phyloP scores from a whole-genome alignment of 805 yeast species.

The Yarrowia deformans region DNA sequence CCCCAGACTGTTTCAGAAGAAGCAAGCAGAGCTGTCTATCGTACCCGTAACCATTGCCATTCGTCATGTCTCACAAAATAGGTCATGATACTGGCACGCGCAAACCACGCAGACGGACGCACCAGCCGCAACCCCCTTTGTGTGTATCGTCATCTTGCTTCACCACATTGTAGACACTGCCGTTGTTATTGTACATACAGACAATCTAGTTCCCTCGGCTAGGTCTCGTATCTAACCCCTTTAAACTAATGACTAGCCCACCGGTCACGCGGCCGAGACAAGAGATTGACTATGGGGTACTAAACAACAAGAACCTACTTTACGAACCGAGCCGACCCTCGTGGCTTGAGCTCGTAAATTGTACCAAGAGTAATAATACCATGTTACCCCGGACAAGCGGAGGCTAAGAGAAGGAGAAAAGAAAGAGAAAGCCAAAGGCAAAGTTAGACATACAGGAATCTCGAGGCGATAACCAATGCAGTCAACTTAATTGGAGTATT shows the following conservation, averaged over 20 bases:
- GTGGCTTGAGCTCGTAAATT: background rate
- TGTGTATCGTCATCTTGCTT: too few species aligned
- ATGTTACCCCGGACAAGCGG: conserved; percentile 29
- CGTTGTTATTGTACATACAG: too few species aligned
- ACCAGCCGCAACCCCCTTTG: conserved; percentile 1
- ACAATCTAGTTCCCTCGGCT: too few species aligned
- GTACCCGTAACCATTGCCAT: background rate
- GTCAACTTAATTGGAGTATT: conserved; percentile 13
- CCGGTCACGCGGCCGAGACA: conserved; percentile 5
- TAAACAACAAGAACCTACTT: conserved; percentile 6
- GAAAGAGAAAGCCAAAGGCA: conserved; percentile 1
- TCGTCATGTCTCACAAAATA: conserved; percentile 4
- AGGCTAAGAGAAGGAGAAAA: background rate
- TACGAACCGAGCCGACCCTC: conserved; percentile 2
- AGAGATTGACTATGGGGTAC: background rate
- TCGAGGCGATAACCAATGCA: background rate
- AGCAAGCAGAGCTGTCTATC: background rate
- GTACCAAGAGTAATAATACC: background rate
- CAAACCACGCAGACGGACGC: conserved; percentile 5
- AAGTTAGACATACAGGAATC: background rate
- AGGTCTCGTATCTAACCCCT: too few species aligned
- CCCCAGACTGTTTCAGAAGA: conserved; percentile 15
- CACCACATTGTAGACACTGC: too few species aligned
- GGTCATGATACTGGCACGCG: conserved; percentile 15
- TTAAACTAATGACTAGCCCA: background rate